Evolutionary conservation across 768 basidiomycete genomes (phyloP), one percentile per base, ranked within the genome.

Genomic region (Lactarius sp.): DNA sequence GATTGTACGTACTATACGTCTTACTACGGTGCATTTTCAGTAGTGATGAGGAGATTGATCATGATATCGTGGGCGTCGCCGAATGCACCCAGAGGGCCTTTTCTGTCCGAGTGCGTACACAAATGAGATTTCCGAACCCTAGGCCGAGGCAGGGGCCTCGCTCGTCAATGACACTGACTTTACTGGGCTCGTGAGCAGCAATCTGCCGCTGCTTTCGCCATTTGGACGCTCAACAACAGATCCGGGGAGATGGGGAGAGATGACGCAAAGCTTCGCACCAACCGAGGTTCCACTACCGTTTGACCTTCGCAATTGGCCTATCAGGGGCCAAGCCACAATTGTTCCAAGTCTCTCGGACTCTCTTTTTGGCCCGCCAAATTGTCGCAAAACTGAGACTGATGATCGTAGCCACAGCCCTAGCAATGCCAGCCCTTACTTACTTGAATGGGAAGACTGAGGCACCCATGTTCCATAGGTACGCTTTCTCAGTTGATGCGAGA

Each of bases 141-240:
- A 27, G 27, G 27, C 27, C 27, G 27, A 33, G 12, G 13, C n/a
- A 33, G 18, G 10, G 27, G 20, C 31, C 18, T 20, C 31, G 13
- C 18, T 37, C 12, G 4, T 41, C 37, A 22, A 37, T 13, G 13
- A 56, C 22, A n/a, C 20, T 42, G 20, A 64, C 6, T 2, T 27
- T 27, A 27, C 33, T 50, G 36, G 34, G 0, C 52, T 34, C 39
- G 9, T 41, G 33, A 44, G 8, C 56, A 62, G 61, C 63, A 33
- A 63, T 59, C 22, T 58, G 31, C 57, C 58, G n/a, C 33, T 49
- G 18, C 46, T 51, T 12, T 65, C 66, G 2, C 65, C 66, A 8
- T 56, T 68, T 36, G 59, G 56, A n/a, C 49, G 54, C 37, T 54
- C 39, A 46, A 59, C 57, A 12, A 65, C 74, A 9, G 39, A 60